These are phyloP conservation scores for Scleromitrula shiraiana DNA, from an alignment of 2,329 filamentous ascomycete species.

Conservation along the genomic window DNA sequence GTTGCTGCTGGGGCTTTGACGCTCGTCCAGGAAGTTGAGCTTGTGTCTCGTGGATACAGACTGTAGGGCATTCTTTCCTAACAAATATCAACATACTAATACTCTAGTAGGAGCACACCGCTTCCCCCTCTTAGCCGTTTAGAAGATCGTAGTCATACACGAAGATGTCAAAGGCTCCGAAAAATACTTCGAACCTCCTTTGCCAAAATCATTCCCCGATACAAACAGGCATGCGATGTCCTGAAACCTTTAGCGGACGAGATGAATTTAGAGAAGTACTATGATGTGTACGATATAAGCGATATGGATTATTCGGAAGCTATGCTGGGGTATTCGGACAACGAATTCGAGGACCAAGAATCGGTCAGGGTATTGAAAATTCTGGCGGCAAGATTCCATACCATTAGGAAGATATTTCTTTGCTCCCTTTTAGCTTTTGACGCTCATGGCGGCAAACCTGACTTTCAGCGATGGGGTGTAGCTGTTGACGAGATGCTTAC, in stretches of 20 bases:
- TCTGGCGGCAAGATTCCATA: constrained; percentile 71
- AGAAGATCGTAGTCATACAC: constrained; percentile 71
- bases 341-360: constrained; percentile 67
- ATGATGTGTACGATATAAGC: constrained; percentile 79
- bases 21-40: constrained; percentile 88
- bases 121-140: constrained; percentile 87
- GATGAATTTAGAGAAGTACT: constrained; percentile 81
- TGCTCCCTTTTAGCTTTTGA: constrained; percentile 86
- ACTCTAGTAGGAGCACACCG: constrained; percentile 61
- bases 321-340: constrained; percentile 53
- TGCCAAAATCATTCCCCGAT: constrained; percentile 60
- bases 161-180: constrained; percentile 74
- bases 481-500: constrained; percentile 67
- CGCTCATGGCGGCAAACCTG: constrained; percentile 67
- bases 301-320: constrained; percentile 65
- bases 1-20: constrained; percentile 68
- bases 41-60: constrained; percentile 84
- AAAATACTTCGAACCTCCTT: constrained; percentile 66
- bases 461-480: constrained; percentile 70
- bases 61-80: constrained; percentile 46
- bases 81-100: constrained; percentile 10
- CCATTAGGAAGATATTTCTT: constrained; percentile 74
- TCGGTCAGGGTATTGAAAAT: constrained; percentile 76
- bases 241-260: constrained; percentile 70
- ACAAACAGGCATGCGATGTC: constrained; percentile 59